These are phyloP conservation scores for Purpureocillium takamizusanense DNA, from an alignment of 2,329 filamentous ascomycete species.

Conservation along the genomic window DNA sequence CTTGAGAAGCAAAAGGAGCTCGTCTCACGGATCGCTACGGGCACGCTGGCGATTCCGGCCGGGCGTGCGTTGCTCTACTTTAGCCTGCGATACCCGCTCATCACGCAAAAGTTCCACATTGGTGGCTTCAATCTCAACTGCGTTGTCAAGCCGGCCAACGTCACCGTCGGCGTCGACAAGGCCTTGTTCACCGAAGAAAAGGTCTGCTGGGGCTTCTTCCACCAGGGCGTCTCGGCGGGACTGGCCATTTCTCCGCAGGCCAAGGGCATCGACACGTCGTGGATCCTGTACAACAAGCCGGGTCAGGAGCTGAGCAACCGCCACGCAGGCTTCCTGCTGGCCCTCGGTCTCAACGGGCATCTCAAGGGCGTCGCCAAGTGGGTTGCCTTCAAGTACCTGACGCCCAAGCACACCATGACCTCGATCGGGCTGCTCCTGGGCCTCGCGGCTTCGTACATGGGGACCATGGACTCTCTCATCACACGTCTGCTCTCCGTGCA, in stretches of 20 bases:
- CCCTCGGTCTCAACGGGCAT: slow-evolving; percentile 87
- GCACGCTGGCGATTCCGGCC: slow-evolving; percentile 80
- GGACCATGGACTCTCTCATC: slow-evolving; percentile 94
- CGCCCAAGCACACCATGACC: slow-evolving; percentile 98
- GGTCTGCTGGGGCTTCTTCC: slow-evolving; percentile 97
- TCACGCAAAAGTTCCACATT: slow-evolving; percentile 87
- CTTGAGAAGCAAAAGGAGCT: slow-evolving; percentile 88
- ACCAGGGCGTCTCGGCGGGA: slow-evolving; percentile 88
- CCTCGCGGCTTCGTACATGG: slow-evolving; percentile 85
- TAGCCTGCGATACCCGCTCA: slow-evolving; percentile 73
- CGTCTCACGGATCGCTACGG: slow-evolving; percentile 74
- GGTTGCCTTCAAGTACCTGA: slow-evolving; percentile 99
- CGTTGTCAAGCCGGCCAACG: slow-evolving; percentile 83
- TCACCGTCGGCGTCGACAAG: slow-evolving; percentile 89
- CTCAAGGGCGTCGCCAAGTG: slow-evolving; percentile 92
- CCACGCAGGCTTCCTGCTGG: slow-evolving; percentile 90
- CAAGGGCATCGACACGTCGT: slow-evolving; percentile 93
- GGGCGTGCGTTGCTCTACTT: slow-evolving; percentile 85
- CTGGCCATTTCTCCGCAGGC: slow-evolving; percentile 83
- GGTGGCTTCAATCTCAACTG: slow-evolving; percentile 88
- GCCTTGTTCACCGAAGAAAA: slow-evolving; percentile 86
- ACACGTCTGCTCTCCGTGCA: slow-evolving; percentile 91
- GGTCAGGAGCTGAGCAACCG: slow-evolving; percentile 78
- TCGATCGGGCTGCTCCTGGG: slow-evolving; percentile 92
- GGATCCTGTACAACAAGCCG: slow-evolving; percentile 98